Base-by-base conservation (phyloP, 176 grass and related monocot species). In the Triticum timopheevii region DNA sequence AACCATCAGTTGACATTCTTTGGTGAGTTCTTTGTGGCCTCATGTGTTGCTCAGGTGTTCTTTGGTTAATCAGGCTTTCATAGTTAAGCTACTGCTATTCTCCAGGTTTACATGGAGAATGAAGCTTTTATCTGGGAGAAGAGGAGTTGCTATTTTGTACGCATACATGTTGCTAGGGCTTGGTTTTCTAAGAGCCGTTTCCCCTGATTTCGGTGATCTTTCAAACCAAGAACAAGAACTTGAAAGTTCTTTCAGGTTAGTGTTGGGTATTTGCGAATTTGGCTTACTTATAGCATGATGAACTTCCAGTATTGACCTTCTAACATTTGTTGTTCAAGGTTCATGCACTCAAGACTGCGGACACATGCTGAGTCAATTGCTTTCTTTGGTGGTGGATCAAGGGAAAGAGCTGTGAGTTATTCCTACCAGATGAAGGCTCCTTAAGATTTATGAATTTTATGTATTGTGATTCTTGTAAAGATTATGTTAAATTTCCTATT, bases 21-120 rank as follows among this genome's bases (percentile, higher is more conserved):
- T 98, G 94, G 97, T 98, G 79, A 82, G 87, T 77, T 75, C 66
- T 59, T 71, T n/a, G 19, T 84, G 49, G 19, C 68, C 39, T 82
- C 3, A 8, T 52, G n/a, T 61, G 56, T 76, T 87, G 16, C 15
- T 25, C 19, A 23, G 61, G n/a, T 56, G 8, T 85, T 83, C 42
- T 44, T 80, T 84, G 65, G 15, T 62, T 77, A 69, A 27, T 62
- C 58, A 70, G 44, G 49, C 70, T 88, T 82, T 58, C 30, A 77
- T 76, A 82, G 27, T 83, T 52, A 83, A 78, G 56, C 79, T 85
- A 56, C 13, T 52, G 45, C 64, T 88, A 75, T 82, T 87, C 59
- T 71, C 59, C 86, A 98, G 97, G 97, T 98, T 98, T 91, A 98
- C 97, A 80, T 98, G 94, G 97, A 98, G 94, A 86, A 98, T 98